phyloP scores from a whole-genome alignment of 202 grass and related monocot species.

The Panicum virgatum region DNA sequence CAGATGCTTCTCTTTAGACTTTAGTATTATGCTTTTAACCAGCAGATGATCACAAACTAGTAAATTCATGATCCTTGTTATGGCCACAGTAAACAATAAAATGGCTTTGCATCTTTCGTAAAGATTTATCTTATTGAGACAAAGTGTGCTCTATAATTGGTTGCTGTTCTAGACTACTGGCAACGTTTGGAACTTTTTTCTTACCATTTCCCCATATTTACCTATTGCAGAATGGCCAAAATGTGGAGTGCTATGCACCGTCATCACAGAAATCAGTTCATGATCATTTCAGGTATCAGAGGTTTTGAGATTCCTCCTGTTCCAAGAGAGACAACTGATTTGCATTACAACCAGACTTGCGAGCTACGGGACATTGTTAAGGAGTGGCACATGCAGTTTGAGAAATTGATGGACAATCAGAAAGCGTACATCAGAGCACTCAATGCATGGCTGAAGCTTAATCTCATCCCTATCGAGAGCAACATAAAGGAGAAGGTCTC shows the following conservation, averaged over 20 bases:
- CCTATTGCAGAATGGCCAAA: conserved; percentile 69
- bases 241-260: conserved; percentile 80
- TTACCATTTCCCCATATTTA: conserved; percentile 21
- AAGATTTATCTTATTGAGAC: conserved; percentile 5
- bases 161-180: conserved; percentile 12
- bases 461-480: conserved; percentile 86
- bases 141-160: conserved; percentile 16
- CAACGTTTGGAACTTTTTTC: background rate
- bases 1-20: background rate
- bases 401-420: conserved; percentile 75
- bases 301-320: conserved; percentile 57
- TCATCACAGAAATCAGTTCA: conserved; percentile 58
- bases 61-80: conserved; percentile 32
- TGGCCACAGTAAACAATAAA: background rate
- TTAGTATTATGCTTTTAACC: conserved; percentile 2
- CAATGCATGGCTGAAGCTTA: conserved; percentile 84
- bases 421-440: conserved; percentile 80
- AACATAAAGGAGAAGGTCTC: conserved; percentile 92
- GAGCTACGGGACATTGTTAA: conserved; percentile 63
- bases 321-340: conserved; percentile 66
- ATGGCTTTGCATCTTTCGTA: conserved; percentile 29
- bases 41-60: background rate
- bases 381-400: conserved; percentile 76
- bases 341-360: conserved; percentile 54
- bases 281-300: conserved; percentile 38